A percentile compares a stretch with the other conserved stretches of the same genome.
These are phyloP conservation scores for Amphicarpaea edgeworthii DNA, from an alignment of 306 rosid species.

Conservation along the genomic window DNA sequence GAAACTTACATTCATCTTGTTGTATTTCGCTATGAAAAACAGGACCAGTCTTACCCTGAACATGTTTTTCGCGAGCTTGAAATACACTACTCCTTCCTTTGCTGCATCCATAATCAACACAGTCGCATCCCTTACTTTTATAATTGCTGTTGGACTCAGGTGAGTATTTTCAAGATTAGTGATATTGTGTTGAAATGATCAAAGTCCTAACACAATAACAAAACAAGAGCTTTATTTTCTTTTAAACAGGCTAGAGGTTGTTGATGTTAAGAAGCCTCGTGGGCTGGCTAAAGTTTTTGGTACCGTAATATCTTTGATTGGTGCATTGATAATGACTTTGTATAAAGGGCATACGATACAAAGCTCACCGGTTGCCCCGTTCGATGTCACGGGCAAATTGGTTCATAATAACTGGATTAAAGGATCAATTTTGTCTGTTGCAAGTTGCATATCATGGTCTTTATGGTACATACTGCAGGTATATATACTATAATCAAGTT, in stretches of 20 bases:
- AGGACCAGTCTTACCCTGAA: constrained; percentile 52
- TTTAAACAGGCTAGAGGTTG: constrained; percentile 49
- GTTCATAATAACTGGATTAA: constrained; percentile 53
- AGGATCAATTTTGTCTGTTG: constrained; percentile 54
- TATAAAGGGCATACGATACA: constrained; percentile 50
- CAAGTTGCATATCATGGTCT: constrained; percentile 62
- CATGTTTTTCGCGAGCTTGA: constrained; percentile 54
- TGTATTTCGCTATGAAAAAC: constrained; percentile 31
- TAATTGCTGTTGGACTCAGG: constrained; percentile 52
- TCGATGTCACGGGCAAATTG: constrained; percentile 38
- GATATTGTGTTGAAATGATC: constrained; percentile 2
- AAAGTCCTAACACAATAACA: too few species aligned
- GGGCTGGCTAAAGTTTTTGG: constrained; percentile 57
- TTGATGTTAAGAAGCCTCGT: constrained; percentile 49
- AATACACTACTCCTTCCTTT: constrained; percentile 56
- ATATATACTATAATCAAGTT: not conserved
- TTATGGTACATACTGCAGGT: constrained; percentile 61
- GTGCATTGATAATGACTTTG: constrained; percentile 47
- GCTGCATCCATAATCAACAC: constrained; percentile 53
- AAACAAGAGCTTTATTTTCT: constrained; percentile 3
- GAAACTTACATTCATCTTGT: constrained; percentile 24
- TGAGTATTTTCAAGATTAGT: constrained; percentile 15
- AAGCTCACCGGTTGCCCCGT: constrained; percentile 43
- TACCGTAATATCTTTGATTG: constrained; percentile 49
- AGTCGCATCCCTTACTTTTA: constrained; percentile 54